Percentiles rank a stretch among this genome's conserved stretches.
These are phyloP conservation scores for Leccinum truebloodii DNA, from an alignment of 768 basidiomycete species.

Conservation along the genomic window DNA sequence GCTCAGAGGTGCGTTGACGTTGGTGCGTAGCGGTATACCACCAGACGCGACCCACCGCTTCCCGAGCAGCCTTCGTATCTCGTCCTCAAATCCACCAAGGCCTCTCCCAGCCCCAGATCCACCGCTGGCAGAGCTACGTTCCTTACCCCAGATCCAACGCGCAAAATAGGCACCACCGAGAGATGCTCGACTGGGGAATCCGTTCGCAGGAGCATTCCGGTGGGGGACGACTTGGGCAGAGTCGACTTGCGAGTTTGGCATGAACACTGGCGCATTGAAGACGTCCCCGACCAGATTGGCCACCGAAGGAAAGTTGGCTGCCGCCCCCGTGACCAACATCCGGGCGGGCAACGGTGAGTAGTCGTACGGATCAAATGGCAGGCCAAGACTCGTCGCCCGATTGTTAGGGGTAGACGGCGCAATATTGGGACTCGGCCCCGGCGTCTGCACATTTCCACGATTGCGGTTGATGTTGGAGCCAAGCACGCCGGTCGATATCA, in stretches of 20 bases:
- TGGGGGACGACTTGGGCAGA: constrained; percentile 69
- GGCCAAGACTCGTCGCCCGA: constrained; percentile 49
- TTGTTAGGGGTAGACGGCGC: constrained; percentile 18
- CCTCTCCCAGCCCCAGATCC: constrained; percentile 37
- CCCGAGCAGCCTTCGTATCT: constrained; percentile 66
- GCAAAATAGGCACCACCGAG: constrained; percentile 79
- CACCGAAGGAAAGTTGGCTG: constrained; percentile 81
- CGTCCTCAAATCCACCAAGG: constrained; percentile 75
- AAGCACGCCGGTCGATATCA: constrained; percentile 68
- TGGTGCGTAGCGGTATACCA: constrained; percentile 59
- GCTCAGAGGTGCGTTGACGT: constrained; percentile 45
- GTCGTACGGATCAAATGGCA: constrained; percentile 82
- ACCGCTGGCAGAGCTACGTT: constrained; percentile 38
- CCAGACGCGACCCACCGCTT: constrained; percentile 75
- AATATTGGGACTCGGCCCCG: constrained; percentile 27
- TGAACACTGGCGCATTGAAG: constrained; percentile 79
- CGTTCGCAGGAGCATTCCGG: constrained; percentile 69
- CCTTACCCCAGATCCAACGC: constrained; percentile 83
- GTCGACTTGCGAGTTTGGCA: constrained; percentile 75
- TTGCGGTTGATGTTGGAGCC: constrained; percentile 40
- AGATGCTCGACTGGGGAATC: constrained; percentile 68
- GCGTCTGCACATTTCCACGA: constrained; percentile 35
- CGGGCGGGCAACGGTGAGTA: constrained; percentile 61
- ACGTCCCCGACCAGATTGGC: constrained; percentile 79
- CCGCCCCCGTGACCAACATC: constrained; percentile 73